These are phyloP conservation scores for Metschnikowia arizonensis DNA, from an alignment of 805 yeast genomes.

Conservation along the genomic window DNA sequence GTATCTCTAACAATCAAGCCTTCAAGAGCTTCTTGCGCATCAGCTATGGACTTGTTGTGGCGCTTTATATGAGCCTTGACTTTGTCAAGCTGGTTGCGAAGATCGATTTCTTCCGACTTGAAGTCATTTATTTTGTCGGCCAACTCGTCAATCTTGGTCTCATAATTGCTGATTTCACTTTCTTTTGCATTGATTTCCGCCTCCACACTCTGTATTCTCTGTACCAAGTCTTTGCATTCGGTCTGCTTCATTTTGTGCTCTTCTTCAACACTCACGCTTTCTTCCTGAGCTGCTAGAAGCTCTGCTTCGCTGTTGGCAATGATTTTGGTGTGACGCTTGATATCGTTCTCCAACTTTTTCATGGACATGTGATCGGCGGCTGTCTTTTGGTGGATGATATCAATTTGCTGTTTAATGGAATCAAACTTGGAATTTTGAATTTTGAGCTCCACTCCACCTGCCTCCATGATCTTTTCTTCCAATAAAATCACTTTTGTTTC, in stretches of 20 bases:
- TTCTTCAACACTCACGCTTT: constrained; percentile 20
- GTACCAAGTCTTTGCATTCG: constrained; percentile 23
- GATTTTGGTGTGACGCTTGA: constrained; percentile 50
- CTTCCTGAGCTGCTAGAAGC: constrained; percentile 23
- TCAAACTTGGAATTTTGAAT: constrained; percentile 79
- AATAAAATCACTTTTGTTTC: constrained; percentile 55
- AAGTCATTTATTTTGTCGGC: constrained; percentile 49
- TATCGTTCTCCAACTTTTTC: constrained; percentile 61
- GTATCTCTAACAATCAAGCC: constrained; percentile 53
- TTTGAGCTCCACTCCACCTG: constrained; percentile 84
- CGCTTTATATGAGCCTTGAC: constrained; percentile 37
- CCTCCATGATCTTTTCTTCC: constrained; percentile 77
- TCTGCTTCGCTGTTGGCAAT: constrained; percentile 48
- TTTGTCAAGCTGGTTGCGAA: constrained; percentile 60
- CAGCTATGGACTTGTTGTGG: constrained; percentile 37
- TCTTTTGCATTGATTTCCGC: constrained; percentile 36
- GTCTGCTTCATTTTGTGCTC: constrained; percentile 25
- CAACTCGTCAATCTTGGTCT: constrained; percentile 32
- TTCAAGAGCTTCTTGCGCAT: constrained; percentile 38
- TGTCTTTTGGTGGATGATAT: constrained; percentile 52
- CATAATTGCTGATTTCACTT: constrained; percentile 35
- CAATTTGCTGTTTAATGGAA: constrained; percentile 63
- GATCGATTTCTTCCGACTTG: constrained; percentile 62
- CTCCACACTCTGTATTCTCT: constrained; percentile 27
- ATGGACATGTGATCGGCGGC: constrained; percentile 53